Percentiles rank a stretch among this genome's conserved stretches.
Evolutionary conservation across 306 rosid genomes (phyloP).

Genomic region (Inga leiocalycina): DNA sequence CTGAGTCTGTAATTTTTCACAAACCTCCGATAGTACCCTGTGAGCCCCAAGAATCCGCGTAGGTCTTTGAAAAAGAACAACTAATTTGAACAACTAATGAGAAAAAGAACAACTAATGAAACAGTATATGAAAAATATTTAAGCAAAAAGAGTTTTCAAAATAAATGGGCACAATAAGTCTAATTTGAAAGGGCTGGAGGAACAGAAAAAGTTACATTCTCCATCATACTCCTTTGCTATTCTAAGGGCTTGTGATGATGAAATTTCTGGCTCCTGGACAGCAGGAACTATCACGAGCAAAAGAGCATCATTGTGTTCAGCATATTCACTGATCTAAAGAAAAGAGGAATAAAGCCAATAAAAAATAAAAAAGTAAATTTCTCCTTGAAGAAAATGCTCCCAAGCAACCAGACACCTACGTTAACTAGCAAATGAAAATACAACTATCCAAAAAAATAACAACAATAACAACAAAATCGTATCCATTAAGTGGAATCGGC

Average conservation of each 20-base stretch:
- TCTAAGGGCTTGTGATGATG: conserved; percentile 86
- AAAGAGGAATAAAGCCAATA: conserved; percentile 23
- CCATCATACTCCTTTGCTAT: conserved; percentile 84
- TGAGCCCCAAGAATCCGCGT: no score
- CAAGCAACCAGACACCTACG: neutral
- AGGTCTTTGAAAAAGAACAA: no score
- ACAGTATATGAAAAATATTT: conserved; percentile 1
- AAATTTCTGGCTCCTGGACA: conserved; percentile 87
- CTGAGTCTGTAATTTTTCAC: no score
- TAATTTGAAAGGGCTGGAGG: neutral
- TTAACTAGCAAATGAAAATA: conserved; percentile 16
- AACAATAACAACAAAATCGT: no score
- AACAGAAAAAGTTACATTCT: conserved; percentile 62
- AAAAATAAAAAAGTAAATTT: conserved; percentile 22
- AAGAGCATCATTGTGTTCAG: conserved; percentile 91
- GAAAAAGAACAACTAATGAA: conserved; percentile 1
- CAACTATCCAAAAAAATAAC: neutral
- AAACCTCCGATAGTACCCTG: no score
- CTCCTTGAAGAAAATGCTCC: conserved; percentile 4
- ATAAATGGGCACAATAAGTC: neutral
- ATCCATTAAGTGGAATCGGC: no score
- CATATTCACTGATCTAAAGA: conserved; percentile 81
- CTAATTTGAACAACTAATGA: no score
- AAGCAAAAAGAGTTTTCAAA: conserved; percentile 18
- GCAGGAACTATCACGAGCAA: conserved; percentile 88